Evolutionary conservation across 1,284 basidiomycete species (phyloP), one percentile per base, ranked within the genome.

Genomic region (Serendipita sp.): DNA sequence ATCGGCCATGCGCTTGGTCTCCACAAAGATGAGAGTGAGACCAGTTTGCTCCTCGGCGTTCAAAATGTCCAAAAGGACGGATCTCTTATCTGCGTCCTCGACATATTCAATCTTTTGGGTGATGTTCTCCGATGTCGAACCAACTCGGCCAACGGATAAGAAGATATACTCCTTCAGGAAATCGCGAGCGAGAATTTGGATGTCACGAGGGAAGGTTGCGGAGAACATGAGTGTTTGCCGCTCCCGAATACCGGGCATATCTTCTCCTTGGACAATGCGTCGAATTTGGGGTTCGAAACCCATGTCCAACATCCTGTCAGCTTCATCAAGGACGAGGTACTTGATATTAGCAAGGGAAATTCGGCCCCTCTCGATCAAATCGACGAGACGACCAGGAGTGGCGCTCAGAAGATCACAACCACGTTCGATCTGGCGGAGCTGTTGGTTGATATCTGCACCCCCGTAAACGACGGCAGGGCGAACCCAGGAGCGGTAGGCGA

Each of bases 251-350:
- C 85, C 90, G 32, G 96, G 93, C 95, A 99, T 99, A 75, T 99
- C 96, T 72, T 95, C 93, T 67, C 91, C 91, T 74, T 98, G 91
- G 35, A 99, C 96, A 72, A 99, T 99, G 61, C 93, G 83, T 67
- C 95, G 85, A 71, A 99, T 99, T 77, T 99, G 95, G 65, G 96
- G 96, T 77, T 99, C 95, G 82, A 99, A 99, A 89, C 95, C 95
- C 95, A 99, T 99, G 80, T 99, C 95, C 70, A 99, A 83, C 95
- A 99, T 99, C 72, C 95, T 91, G 79, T 99, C 96, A 66, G 95
- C 96, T 78, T 99, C 96, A 71, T 99, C 96, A 64, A 99, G 88
- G 41, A 99, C 96, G 62, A 99, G 87, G 77, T 96, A 99, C 70
- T 91, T 88, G 76, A 99, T 88, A 77, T 98, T 98, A 70, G 91